phyloP scores from a whole-genome alignment of 2,329 filamentous ascomycete species.

The Epichloe sylvatica region DNA sequence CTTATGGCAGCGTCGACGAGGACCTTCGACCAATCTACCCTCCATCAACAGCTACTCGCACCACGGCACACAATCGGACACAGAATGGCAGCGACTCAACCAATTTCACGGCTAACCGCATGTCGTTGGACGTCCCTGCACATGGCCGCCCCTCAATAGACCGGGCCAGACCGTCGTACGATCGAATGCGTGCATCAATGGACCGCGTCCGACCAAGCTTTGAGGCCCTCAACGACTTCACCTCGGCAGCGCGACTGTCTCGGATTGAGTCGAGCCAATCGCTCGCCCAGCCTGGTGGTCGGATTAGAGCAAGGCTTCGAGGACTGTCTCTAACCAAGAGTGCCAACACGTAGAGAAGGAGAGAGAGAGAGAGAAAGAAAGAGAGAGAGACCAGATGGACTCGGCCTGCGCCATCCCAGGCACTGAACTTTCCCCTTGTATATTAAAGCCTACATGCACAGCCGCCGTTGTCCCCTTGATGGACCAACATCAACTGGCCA shows the following conservation, averaged over 20 bases:
- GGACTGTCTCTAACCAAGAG: conserved; percentile 30
- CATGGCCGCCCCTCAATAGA: conserved; percentile 45
- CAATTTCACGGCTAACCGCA: conserved; percentile 61
- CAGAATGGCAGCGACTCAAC: conserved; percentile 92
- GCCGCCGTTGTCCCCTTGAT: not conserved
- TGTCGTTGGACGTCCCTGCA: conserved; percentile 29
- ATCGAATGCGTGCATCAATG: conserved; percentile 74
- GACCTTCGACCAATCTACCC: conserved; percentile 88
- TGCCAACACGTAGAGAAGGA: conserved; percentile 21
- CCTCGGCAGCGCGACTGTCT: conserved; percentile 71
- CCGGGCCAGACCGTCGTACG: conserved; percentile 68
- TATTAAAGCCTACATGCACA: conserved; percentile 8
- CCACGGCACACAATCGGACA: conserved; percentile 62
- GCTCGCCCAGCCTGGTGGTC: conserved; percentile 10
- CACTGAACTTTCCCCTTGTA: conserved; percentile 12
- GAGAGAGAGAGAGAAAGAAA: conserved; percentile 7
- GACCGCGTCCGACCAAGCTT: conserved; percentile 73
- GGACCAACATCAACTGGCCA: not conserved
- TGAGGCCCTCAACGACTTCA: conserved; percentile 81
- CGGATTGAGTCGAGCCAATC: conserved; percentile 66
- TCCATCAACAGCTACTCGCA: conserved; percentile 68
- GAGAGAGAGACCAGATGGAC: conserved; percentile 11
- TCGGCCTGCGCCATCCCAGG: conserved; percentile 4
- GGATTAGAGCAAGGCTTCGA: conserved; percentile 25
- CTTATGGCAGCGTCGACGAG: conserved; percentile 60